A percentile compares a stretch with the other conserved stretches of the same genome.
These are phyloP conservation scores for Pichia heedii DNA, from an alignment of 805 yeast genomes.

Conservation along the genomic window DNA sequence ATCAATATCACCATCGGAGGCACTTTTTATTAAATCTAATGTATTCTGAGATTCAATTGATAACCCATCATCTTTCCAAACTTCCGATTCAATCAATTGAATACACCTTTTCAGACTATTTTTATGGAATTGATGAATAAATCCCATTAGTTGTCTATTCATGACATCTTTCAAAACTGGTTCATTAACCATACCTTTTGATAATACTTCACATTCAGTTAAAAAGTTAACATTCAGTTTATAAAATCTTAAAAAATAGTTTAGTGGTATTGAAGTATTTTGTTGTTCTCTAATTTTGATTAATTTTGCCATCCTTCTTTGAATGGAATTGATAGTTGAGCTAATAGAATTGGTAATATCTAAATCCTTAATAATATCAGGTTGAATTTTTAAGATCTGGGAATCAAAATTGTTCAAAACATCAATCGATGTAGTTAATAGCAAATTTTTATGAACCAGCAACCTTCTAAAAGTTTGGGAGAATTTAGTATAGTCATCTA, in stretches of 20 bases:
- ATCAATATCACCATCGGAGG: conserved; percentile 33
- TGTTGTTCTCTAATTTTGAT: conserved; percentile 70
- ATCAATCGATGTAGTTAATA: conserved; percentile 61
- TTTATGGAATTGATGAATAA: conserved; percentile 46
- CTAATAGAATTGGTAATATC: conserved; percentile 61
- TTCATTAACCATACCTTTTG: conserved; percentile 49
- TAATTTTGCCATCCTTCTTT: conserved; percentile 67
- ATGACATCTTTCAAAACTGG: conserved; percentile 59
- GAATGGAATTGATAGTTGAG: conserved; percentile 61
- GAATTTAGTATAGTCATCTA: conserved; percentile 48
- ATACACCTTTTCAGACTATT: conserved; percentile 39
- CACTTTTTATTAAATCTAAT: conserved; percentile 42
- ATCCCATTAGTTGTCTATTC: conserved; percentile 56
- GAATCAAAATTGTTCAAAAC: conserved; percentile 27
- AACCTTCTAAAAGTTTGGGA: conserved; percentile 69
- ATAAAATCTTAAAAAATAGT: conserved; percentile 60
- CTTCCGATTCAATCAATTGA: conserved; percentile 51
- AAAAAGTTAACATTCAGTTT: conserved; percentile 60
- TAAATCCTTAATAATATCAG: conserved; percentile 43
- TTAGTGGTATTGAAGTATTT: conserved; percentile 45
- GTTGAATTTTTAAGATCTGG: conserved; percentile 22
- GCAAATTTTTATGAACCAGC: conserved; percentile 66
- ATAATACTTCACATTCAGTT: conserved; percentile 73
- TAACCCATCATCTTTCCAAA: conserved; percentile 72
- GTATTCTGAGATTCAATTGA: conserved; percentile 36